Evolutionary conservation across 2,329 filamentous ascomycete genomes (phyloP), one percentile per base, ranked within the genome.

Genomic region (Reticulascus tulasneorum): DNA sequence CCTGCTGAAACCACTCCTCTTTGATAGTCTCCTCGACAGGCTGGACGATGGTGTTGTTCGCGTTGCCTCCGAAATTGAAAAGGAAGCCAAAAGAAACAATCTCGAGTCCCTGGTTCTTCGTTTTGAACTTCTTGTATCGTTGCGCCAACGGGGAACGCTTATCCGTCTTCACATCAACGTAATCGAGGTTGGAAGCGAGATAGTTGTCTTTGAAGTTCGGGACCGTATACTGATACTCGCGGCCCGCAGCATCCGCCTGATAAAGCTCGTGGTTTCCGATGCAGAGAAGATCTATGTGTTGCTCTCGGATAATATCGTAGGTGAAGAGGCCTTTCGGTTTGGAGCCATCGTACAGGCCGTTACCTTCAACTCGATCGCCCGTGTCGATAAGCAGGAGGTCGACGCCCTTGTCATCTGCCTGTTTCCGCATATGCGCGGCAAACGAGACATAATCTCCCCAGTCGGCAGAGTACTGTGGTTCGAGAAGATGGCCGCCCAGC

Each of bases 391-490:
- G 69, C n/a, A 98, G 67, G 12, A 98, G 68, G 57, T 98, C 93
- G 19, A 77, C 78, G 28, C 88, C 89, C 35, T 82, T 73, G 2
- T 79, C 75, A 53, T 96, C 86, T 37, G 89, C 88, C 54, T 78
- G 82, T 47, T 79, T 74, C 37, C 79, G 84, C 71, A 98, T 79
- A 55, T 91, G 88, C 23, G 83, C 71, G 22, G 89, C 79, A 56
- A 98, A 96, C 7, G 91, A 96, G 51, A 97, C 76, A 62, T 97
- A 98, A 64, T 98, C 93, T 40, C 93, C 93, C 89, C 93, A 97
- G 61, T 98, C 93, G 29, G 88, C 91, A 7, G 87, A 90, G 62
- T 94, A 98, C 42, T 93, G 91, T 4, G 88, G 74, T 82, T 98
- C 93, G 67, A 90, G 83, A 6, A 97, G 66, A 69, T 98, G 93